Conservation (phyloP, 1,284 basidiomycete genomes). For the Fomitopsis betulina region DNA sequence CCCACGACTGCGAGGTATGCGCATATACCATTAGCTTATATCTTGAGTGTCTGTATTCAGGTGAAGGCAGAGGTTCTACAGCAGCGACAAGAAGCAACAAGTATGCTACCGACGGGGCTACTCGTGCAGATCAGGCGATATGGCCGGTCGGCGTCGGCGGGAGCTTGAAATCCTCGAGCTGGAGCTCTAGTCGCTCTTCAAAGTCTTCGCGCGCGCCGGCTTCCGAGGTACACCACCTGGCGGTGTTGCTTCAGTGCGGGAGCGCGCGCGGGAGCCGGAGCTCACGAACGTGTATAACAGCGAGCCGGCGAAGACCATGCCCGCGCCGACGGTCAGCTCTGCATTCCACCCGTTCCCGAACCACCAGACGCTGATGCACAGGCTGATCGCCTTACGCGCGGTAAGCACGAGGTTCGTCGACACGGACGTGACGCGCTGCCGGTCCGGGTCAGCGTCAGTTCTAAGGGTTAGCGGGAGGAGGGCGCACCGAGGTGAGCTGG, state of each 20-base stretch:
- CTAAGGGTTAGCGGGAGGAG: neutral
- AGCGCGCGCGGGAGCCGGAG: conserved; percentile 10
- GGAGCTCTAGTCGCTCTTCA: conserved; percentile 3
- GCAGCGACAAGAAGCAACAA: neutral
- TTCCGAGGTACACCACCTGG: conserved; percentile 5
- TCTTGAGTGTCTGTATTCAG: no score
- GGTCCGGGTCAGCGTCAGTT: neutral
- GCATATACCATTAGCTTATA: no score
- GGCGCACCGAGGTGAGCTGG: conserved; percentile 69
- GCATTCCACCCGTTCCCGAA: conserved; percentile 66
- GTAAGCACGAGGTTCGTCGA: conserved; percentile 72
- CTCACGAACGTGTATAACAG: conserved; percentile 40
- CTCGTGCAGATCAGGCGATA: neutral
- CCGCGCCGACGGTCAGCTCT: conserved; percentile 55
- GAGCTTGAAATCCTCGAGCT: neutral
- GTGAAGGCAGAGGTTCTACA: neutral
- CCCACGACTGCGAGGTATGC: neutral
- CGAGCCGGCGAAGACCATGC: conserved; percentile 64
- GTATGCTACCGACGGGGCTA: neutral
- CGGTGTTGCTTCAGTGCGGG: conserved; percentile 1
- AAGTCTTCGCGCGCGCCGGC: neutral
- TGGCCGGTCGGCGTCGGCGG: neutral
- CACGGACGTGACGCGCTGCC: conserved; percentile 64
- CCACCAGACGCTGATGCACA: conserved; percentile 75
- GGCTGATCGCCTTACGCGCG: conserved; percentile 63